Conservation (phyloP, 495 filamentous ascomycete genomes). For the Penicillium bovifimosum region DNA sequence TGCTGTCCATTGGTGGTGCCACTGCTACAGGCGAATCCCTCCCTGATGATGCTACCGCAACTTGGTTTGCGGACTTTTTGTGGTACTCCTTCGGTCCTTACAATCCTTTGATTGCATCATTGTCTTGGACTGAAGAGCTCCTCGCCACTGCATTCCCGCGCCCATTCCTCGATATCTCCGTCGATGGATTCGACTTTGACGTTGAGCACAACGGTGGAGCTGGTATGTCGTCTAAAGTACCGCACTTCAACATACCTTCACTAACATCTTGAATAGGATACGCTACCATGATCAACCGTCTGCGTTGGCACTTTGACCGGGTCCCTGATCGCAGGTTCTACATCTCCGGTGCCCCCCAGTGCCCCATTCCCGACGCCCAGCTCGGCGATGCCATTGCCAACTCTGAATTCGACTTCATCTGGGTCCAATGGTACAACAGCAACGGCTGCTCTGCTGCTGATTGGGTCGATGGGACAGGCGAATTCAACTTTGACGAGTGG, state of each 20-base stretch:
- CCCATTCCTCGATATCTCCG: conserved; percentile 54
- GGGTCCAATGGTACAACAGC: conserved; percentile 67
- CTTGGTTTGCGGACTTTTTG: conserved; percentile 53
- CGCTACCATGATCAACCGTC: conserved; percentile 42
- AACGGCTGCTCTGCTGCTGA: conserved; percentile 49
- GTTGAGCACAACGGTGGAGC: conserved; percentile 46
- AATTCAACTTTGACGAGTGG: conserved; percentile 63
- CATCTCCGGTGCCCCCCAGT: conserved; percentile 63
- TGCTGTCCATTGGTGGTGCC: conserved; percentile 61
- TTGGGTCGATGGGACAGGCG: conserved; percentile 35
- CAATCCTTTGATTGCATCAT: not conserved
- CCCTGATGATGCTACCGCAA: conserved; percentile 24
- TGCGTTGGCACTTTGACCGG: conserved; percentile 47
- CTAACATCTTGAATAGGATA: conserved; percentile 31
- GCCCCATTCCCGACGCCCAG: conserved; percentile 53
- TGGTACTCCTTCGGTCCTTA: conserved; percentile 60
- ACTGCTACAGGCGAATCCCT: conserved; percentile 37
- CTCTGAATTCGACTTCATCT: conserved; percentile 56
- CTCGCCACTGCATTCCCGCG: conserved; percentile 32
- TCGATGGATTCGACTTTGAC: conserved; percentile 74
- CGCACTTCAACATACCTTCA: conserved; percentile 2
- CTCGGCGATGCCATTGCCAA: conserved; percentile 46
- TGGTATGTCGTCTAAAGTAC: conserved; percentile 35
- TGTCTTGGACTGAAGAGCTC: not conserved
- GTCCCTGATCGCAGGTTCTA: conserved; percentile 47